Conservation (phyloP, 371 early-diverging fungal species). For the Mucor sp. region DNA sequence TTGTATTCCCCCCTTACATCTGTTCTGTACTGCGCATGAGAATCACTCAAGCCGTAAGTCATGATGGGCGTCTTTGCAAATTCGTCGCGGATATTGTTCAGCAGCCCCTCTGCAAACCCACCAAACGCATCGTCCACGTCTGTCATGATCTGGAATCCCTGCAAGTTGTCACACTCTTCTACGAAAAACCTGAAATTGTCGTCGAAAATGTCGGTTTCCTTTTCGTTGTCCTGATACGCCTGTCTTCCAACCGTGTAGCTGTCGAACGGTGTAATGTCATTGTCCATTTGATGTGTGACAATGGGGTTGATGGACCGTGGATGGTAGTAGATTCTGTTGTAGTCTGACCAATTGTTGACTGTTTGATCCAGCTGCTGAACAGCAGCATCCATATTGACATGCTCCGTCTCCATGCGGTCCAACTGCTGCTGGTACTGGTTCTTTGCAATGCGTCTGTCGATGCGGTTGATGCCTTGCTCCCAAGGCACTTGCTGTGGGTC, state of each 20-base stretch:
- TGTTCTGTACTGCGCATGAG: slow-evolving; percentile 20
- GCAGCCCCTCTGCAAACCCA: slow-evolving; percentile 67
- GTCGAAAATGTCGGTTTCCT: slow-evolving; percentile 69
- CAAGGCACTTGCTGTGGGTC: slow-evolving; percentile 26
- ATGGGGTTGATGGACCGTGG: slow-evolving; percentile 69
- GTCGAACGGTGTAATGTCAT: slow-evolving; percentile 71
- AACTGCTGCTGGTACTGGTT: slow-evolving; percentile 58
- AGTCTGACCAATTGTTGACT: slow-evolving; percentile 82
- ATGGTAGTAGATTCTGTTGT: slow-evolving; percentile 74
- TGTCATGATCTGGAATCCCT: slow-evolving; percentile 82
- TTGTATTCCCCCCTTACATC: slow-evolving; percentile 36
- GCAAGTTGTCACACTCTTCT: slow-evolving; percentile 86
- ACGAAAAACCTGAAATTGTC: slow-evolving; percentile 76
- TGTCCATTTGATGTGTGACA: slow-evolving; percentile 63
- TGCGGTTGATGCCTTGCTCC: slow-evolving; percentile 50
- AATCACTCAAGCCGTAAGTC: slow-evolving; percentile 60
- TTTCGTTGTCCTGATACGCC: slow-evolving; percentile 66
- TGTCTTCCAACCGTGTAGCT: slow-evolving; percentile 72
- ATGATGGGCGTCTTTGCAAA: slow-evolving; percentile 73
- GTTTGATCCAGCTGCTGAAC: slow-evolving; percentile 35
- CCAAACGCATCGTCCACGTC: slow-evolving; percentile 79
- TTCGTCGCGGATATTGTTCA: slow-evolving; percentile 77
- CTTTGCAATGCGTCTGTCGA: slow-evolving; percentile 41
- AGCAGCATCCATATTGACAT: slow-evolving; percentile 24
- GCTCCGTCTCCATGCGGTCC: slow-evolving; percentile 46